Conservation (phyloP, 1,284 basidiomycete genomes). For the Moniliella sp. region DNA sequence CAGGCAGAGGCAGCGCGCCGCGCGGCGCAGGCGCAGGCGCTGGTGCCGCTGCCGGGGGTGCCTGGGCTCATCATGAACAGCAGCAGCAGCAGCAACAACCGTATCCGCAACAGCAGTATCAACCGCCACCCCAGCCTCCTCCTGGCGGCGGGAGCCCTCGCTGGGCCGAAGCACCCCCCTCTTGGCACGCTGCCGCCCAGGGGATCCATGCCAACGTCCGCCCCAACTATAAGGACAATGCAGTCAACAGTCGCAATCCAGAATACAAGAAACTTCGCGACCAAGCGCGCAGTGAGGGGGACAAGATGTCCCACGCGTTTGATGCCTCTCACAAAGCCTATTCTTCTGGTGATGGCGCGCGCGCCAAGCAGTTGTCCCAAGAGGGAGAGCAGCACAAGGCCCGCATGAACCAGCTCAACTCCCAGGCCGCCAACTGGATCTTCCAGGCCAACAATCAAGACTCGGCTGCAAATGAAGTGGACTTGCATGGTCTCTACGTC, state of each 20-base stretch:
- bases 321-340: conserved; percentile 41
- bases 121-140: neutral
- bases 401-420: conserved; percentile 60
- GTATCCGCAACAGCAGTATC: neutral
- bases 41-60: conserved; percentile 1
- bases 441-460: conserved; percentile 36
- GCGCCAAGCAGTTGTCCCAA: conserved; percentile 61
- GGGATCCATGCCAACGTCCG: conserved; percentile 7
- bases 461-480: conserved; percentile 4
- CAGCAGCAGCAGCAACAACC: conserved; percentile 3
- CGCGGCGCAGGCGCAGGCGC: conserved; percentile 1
- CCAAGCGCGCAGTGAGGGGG: conserved; percentile 23
- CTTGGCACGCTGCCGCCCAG: conserved; percentile 1
- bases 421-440: conserved; percentile 71
- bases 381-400: conserved; percentile 61
- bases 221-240: conserved; percentile 7
- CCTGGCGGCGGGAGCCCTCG: neutral
- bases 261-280: conserved; percentile 23
- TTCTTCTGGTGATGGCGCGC: conserved; percentile 48
- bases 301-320: conserved; percentile 26
- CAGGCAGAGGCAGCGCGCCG: conserved; percentile 4
- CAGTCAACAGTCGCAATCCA: conserved; percentile 25
- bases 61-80: conserved; percentile 1
- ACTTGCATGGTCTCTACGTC: conserved; percentile 77
- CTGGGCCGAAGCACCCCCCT: conserved; percentile 3